Base-by-base conservation (phyloP, 768 basidiomycete genomes). In the Myochromella boudieri region DNA sequence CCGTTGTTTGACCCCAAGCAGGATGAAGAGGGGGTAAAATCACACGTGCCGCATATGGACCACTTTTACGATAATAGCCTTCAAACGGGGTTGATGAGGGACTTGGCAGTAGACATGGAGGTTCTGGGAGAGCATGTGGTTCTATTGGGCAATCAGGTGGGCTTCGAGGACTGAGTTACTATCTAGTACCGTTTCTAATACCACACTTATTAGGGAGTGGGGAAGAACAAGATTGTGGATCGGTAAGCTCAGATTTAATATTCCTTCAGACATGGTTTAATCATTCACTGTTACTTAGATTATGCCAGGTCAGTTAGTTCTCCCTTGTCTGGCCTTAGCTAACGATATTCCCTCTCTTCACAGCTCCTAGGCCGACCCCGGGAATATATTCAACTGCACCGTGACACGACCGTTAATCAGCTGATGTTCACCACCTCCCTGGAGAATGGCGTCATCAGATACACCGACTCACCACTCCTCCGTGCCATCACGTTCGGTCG, bases 181-280 rank as follows among this genome's bases (percentile, higher is more conserved):
- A 6, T 14, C 33, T 14, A 14, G 18, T 34, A 17, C n/a, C 14
- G 3, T 22, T 8, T 52, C 15, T 37, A 25, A 14, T 32, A 10
- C 6, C 25, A 1, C 26, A 11, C 18, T n/a, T n/a, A 25, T 7
- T 44, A 81, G 76, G 84, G 84, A 28, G 84, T 85, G 10, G 84
- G 84, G 12, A 85, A 84, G 70, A 85, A 85, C 59, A 84, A 84
- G 63, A 75, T 85, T 34, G 69, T 85, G 18, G 84, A 85, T 60
- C 64, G 81, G 77, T 78, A 33, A 53, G 72, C 60, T 3, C 21
- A n/a, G 33, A n/a, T n/a, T n/a, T n/a, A n/a, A 14, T 12, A 44
- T 22, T 12, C 1, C 18, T 26, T 14, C n/a, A 6, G 3, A 25
- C 41, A 49, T 54, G 14, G 47, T 39, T 12, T 34, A n/a, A 34